phyloP scores from a whole-genome alignment of 495 filamentous ascomycete species.

The Penicillium chermesinum region DNA sequence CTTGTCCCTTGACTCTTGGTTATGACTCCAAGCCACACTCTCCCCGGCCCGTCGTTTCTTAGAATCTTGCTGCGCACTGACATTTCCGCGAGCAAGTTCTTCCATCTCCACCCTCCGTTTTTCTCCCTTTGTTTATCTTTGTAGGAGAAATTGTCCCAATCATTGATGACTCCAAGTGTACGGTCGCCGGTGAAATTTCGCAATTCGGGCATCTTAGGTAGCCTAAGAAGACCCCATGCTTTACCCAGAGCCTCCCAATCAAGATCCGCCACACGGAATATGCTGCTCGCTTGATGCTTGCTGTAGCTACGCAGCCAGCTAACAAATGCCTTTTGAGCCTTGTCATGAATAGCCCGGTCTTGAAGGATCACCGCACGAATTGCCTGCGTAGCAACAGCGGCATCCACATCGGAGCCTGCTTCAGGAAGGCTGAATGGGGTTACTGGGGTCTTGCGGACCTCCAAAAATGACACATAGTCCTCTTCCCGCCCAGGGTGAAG shows the following conservation, averaged over 20 bases:
- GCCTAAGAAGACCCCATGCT: slow-evolving; percentile 75
- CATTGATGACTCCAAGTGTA: slow-evolving; percentile 54
- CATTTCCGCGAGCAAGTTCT: slow-evolving; percentile 29
- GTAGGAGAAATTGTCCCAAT: slow-evolving; percentile 62
- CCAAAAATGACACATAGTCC: slow-evolving; percentile 83
- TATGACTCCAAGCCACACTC: slow-evolving; percentile 76
- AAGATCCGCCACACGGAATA: slow-evolving; percentile 78
- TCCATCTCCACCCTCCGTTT: slow-evolving; percentile 54
- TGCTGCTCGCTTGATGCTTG: slow-evolving; percentile 85
- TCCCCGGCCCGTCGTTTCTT: slow-evolving; percentile 41
- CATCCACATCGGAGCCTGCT: slow-evolving; percentile 51
- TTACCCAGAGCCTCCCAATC: slow-evolving; percentile 78
- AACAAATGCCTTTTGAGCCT: slow-evolving; percentile 85
- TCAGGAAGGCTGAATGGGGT: slow-evolving; percentile 52
- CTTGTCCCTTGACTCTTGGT: slow-evolving; percentile 64
- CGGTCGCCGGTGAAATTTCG: slow-evolving; percentile 62
- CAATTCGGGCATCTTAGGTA: slow-evolving; percentile 94
- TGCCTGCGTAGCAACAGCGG: slow-evolving; percentile 40
- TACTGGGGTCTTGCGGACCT: slow-evolving; percentile 85
- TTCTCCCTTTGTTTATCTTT: slow-evolving; percentile 74
- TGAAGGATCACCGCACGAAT: slow-evolving; percentile 58
- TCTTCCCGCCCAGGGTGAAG: slow-evolving; percentile 79
- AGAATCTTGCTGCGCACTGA: slow-evolving; percentile 25
- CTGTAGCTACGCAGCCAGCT: slow-evolving; percentile 87
- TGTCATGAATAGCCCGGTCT: slow-evolving; percentile 83